Percentiles rank a stretch among this genome's conserved stretches.
Conservation (phyloP, 495 filamentous ascomycete genomes). For the Penicillium manginii region DNA sequence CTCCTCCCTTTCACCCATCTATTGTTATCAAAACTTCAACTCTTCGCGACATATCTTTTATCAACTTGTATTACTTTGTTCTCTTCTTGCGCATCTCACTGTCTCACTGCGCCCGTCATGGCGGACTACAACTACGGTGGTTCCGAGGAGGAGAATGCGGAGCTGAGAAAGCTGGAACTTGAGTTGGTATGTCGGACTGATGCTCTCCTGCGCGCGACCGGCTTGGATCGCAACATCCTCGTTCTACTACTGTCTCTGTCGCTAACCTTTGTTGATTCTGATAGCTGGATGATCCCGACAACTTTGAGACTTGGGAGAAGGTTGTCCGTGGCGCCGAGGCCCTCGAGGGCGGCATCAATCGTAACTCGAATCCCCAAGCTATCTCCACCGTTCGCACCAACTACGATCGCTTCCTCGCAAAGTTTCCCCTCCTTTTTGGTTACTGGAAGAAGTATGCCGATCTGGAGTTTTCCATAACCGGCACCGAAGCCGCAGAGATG, state of each 20-base stretch:
- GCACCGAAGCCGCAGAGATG: conserved; percentile 97
- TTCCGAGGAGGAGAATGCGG: conserved; percentile 82
- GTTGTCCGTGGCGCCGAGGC: conserved; percentile 80
- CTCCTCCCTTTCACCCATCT: conserved; percentile 3
- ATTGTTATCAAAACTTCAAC: not conserved
- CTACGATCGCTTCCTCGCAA: conserved; percentile 92
- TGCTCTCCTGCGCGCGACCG: conserved; percentile 5
- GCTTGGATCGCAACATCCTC: not conserved
- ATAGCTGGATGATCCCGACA: conserved; percentile 77
- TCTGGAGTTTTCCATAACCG: conserved; percentile 93
- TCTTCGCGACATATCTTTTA: not conserved
- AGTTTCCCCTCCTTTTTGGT: conserved; percentile 94
- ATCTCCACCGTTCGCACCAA: conserved; percentile 81
- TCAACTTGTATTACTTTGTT: not conserved
- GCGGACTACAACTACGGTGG: conserved; percentile 71
- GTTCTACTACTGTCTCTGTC: not conserved
- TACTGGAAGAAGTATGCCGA: conserved; percentile 99
- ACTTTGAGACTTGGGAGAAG: conserved; percentile 94
- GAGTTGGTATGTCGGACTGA: conserved; percentile 65
- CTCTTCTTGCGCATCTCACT: not conserved
- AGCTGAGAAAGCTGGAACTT: conserved; percentile 75
- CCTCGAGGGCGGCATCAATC: conserved; percentile 90
- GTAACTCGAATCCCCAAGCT: conserved; percentile 93
- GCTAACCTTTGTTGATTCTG: not conserved
- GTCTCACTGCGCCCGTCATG: conserved; percentile 37